phyloP scores from a whole-genome alignment of 73 alveolate species.

The Tetrahymena borealis region DNA sequence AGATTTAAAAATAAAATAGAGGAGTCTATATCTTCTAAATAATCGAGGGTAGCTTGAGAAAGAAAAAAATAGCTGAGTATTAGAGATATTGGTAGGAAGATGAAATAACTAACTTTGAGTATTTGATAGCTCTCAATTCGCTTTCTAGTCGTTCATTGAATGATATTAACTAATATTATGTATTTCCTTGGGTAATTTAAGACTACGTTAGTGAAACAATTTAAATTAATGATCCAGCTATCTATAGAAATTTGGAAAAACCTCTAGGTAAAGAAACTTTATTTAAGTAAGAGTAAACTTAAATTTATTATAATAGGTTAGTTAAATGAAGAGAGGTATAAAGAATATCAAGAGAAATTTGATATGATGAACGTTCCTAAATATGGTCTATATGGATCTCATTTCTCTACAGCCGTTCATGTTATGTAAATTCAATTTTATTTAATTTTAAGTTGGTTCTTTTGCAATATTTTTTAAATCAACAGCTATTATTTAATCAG shows the following conservation, averaged over 20 bases:
- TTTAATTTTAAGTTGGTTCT: constrained; percentile 49
- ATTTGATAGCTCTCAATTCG: constrained; percentile 68
- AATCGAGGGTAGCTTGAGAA: constrained; percentile 17
- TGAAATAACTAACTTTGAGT: constrained; percentile 59
- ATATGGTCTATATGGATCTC: constrained; percentile 75
- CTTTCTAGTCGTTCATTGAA: constrained; percentile 57
- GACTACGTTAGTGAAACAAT: constrained; percentile 23
- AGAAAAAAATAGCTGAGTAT: constrained; percentile 63
- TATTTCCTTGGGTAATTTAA: constrained; percentile 90
- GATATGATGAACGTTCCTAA: not conserved
- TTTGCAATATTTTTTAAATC: constrained; percentile 42
- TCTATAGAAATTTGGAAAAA: constrained; percentile 61
- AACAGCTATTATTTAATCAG: constrained; percentile 67
- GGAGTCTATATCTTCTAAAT: not conserved
- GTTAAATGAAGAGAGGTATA: constrained; percentile 17
- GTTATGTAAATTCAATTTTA: constrained; percentile 51
- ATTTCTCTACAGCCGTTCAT: constrained; percentile 69
- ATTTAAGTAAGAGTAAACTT: not conserved
- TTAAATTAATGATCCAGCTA: constrained; percentile 50
- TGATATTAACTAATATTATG: constrained; percentile 85
- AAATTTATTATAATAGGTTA: constrained; percentile 55
- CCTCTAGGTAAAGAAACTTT: constrained; percentile 41
- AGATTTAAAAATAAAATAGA: not conserved
- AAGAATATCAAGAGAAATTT: constrained; percentile 16
- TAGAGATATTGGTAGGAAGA: constrained; percentile 71